phyloP scores from a whole-genome alignment of 805 yeast species.

The Dipodascopsis tothii region DNA sequence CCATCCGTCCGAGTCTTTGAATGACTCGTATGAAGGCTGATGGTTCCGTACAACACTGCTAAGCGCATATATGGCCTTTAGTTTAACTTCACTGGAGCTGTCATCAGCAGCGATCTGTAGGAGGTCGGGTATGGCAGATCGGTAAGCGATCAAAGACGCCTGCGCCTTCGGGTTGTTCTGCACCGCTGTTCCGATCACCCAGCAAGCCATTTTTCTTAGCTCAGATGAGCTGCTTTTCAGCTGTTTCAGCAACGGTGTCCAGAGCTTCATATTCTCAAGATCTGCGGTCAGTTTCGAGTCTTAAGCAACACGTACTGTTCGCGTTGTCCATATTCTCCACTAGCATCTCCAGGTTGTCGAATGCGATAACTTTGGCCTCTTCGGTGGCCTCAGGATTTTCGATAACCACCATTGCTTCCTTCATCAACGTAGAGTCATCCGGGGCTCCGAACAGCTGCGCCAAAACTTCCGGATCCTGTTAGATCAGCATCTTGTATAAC shows the following conservation, averaged over 20 bases:
- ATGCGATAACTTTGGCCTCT: conserved; percentile 64
- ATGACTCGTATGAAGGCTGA: conserved; percentile 45
- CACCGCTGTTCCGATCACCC: conserved; percentile 81
- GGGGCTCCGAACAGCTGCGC: conserved; percentile 70
- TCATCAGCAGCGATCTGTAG: conserved; percentile 27
- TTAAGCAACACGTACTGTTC: conserved; percentile 39
- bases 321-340: conserved; percentile 93
- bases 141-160: conserved; percentile 29
- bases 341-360: conserved; percentile 88
- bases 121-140: conserved; percentile 28
- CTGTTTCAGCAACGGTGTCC: conserved; percentile 61
- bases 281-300: conserved; percentile 26
- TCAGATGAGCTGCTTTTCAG: conserved; percentile 40
- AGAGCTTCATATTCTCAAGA: conserved; percentile 70
- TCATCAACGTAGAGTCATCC: conserved; percentile 87
- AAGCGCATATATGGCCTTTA: conserved; percentile 72
- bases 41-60: conserved; percentile 68
- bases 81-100: conserved; percentile 34
- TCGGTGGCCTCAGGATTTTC: conserved; percentile 49
- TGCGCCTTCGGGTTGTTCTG: conserved; percentile 83
- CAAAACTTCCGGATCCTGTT: conserved; percentile 63
- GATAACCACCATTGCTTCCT: conserved; percentile 58
- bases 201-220: conserved; percentile 54
- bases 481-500: no score
- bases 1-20: conserved; percentile 60